phyloP scores from a whole-genome alignment of 306 rosid species.

The Dryas drummondii region DNA sequence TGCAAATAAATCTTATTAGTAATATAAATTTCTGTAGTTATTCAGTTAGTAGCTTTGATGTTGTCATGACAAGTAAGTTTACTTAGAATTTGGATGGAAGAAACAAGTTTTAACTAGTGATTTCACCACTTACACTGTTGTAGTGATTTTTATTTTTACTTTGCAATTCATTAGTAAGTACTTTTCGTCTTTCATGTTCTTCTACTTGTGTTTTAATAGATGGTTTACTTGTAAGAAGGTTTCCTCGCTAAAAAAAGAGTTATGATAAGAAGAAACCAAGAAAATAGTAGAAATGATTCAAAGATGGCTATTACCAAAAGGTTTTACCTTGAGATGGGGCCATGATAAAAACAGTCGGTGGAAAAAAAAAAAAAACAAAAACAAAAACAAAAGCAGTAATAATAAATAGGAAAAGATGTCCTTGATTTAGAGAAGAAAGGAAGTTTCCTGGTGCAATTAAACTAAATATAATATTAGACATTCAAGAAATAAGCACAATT shows the following conservation, averaged over 20 bases:
- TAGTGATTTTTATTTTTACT: too few relatives aligned
- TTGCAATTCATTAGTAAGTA: not conserved
- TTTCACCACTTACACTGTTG: too few relatives aligned
- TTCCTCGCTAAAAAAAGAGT: not conserved
- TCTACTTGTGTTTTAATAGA: not conserved
- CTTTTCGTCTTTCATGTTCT: not conserved
- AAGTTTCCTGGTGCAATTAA: not conserved
- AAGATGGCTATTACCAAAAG: not conserved
- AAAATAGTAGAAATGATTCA: not conserved
- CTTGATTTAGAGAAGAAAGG: not conserved
- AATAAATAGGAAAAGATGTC: not conserved
- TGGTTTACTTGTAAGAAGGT: not conserved
- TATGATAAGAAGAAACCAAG: not conserved
- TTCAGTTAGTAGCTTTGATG: not conserved
- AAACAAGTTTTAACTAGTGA: constrained; percentile 1
- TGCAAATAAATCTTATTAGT: not conserved
- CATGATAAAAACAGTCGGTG: not conserved
- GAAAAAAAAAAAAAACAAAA: not conserved
- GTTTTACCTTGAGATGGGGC: not conserved
- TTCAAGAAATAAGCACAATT: constrained; percentile 6
- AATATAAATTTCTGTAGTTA: not conserved
- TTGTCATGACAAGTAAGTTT: not conserved
- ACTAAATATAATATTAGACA: not conserved
- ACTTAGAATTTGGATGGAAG: not conserved
- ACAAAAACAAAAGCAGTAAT: too few relatives aligned